Percentiles rank a stretch among this genome's conserved stretches.
Evolutionary conservation across 2,329 filamentous ascomycete genomes (phyloP).

Genomic region (Colletotrichum sp.): DNA sequence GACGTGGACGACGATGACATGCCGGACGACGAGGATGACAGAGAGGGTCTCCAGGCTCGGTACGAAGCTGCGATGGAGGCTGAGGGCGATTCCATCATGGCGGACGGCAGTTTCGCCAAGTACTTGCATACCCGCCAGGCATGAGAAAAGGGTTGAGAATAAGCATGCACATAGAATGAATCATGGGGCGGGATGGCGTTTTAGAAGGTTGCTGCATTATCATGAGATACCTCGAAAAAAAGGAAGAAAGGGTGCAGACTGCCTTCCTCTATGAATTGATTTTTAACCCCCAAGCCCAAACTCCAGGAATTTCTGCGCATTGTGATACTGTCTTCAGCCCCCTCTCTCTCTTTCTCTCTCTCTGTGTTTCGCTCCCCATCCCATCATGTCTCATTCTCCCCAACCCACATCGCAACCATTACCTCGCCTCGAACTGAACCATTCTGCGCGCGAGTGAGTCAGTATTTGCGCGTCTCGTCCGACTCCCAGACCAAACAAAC

Average conservation of each 20-base stretch:
- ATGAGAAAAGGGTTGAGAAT: not conserved
- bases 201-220: slow-evolving; percentile 20
- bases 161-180: slow-evolving; percentile 25
- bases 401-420: not conserved
- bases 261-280: slow-evolving; percentile 22
- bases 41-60: slow-evolving; percentile 72
- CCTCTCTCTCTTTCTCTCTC: not conserved
- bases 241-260: slow-evolving; percentile 18
- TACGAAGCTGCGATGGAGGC: slow-evolving; percentile 78
- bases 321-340: not conserved
- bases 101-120: slow-evolving; percentile 67
- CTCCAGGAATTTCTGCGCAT: slow-evolving; percentile 5
- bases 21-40: slow-evolving; percentile 63
- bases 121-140: slow-evolving; percentile 54
- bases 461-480: slow-evolving; percentile 15
- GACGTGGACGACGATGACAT: slow-evolving; percentile 64
- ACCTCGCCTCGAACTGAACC: slow-evolving; percentile 98
- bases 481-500: slow-evolving; percentile 42
- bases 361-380: too few species aligned
- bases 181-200: slow-evolving; percentile 13
- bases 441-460: slow-evolving; percentile 64
- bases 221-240: slow-evolving; percentile 23
- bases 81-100: slow-evolving; percentile 54
- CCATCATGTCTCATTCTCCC: not conserved
- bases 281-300: slow-evolving; percentile 14